phyloP scores from a whole-genome alignment of 1,284 basidiomycete genomes.

The Pholiota adiposa region DNA sequence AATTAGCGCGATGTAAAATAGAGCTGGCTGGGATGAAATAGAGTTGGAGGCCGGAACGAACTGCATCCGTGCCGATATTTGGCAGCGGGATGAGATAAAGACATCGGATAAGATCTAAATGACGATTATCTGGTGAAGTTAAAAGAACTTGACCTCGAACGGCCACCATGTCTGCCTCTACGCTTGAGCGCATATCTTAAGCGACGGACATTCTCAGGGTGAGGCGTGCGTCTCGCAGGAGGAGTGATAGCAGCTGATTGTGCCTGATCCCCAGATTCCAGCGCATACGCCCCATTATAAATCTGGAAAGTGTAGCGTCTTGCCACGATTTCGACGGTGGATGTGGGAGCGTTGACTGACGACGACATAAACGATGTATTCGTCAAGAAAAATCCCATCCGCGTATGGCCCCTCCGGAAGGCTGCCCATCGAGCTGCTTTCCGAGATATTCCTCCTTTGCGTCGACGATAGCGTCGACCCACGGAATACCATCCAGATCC shows the following conservation, averaged over 20 bases:
- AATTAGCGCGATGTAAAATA: conserved; percentile 3
- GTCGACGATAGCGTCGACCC: conserved; percentile 34
- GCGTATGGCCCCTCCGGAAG: conserved; percentile 23
- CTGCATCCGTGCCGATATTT: conserved; percentile 14
- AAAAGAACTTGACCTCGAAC: conserved; percentile 17
- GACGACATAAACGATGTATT: conserved; percentile 12
- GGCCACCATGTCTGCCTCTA: conserved; percentile 25
- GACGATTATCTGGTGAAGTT: conserved; percentile 16
- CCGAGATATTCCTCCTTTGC: conserved; percentile 42
- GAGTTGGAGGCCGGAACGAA: background rate
- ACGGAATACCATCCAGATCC: conserved; percentile 36
- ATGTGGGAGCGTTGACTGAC: no score
- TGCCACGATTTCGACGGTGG: no score
- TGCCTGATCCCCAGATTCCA: conserved; percentile 25
- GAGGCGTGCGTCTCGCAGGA: conserved; percentile 3
- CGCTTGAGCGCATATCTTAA: conserved; percentile 20
- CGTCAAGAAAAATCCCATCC: conserved; percentile 13
- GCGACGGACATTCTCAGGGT: conserved; percentile 15
- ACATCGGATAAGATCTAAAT: conserved; percentile 27
- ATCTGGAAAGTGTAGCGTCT: conserved; percentile 8
- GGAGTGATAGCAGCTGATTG: conserved; percentile 25
- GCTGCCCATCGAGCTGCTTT: conserved; percentile 39
- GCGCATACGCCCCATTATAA: conserved; percentile 3
- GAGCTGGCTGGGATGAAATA: conserved; percentile 1
- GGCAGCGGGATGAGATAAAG: conserved; percentile 11